Conservation (phyloP, 179 eudicot genomes). For the Silene noctiflora region DNA sequence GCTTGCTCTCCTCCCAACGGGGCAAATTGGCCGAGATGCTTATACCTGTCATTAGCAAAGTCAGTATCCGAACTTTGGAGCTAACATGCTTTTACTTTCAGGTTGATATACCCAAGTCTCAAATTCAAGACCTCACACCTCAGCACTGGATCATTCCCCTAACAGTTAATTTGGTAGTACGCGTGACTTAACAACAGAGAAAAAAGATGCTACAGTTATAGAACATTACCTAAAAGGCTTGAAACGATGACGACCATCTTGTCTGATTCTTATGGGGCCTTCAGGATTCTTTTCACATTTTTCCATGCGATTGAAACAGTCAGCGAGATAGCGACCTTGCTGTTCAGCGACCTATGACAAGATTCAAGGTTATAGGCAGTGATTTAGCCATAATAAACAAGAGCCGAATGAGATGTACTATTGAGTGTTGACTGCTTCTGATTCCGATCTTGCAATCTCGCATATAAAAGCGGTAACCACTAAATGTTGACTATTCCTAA, state of each 20-base stretch:
- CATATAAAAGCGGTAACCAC: too few species aligned
- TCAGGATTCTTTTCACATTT: conserved; percentile 70
- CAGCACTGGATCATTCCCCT: too few species aligned
- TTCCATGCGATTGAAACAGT: conserved; percentile 93
- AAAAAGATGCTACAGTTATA: background rate
- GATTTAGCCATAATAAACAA: background rate
- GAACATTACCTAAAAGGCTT: conserved; percentile 69
- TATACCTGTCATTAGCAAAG: conserved; percentile 44
- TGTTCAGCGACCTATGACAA: conserved; percentile 82
- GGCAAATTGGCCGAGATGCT: conserved; percentile 91
- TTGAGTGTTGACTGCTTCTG: background rate
- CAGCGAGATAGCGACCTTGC: conserved; percentile 83
- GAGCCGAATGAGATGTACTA: background rate
- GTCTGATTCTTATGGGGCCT: conserved; percentile 90
- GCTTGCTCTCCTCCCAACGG: conserved; percentile 98
- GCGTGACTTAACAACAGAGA: background rate
- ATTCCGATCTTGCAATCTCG: too few species aligned
- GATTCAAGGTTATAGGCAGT: background rate
- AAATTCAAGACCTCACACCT: too few species aligned
- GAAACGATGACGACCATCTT: conserved; percentile 84
- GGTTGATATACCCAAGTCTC: too few species aligned
- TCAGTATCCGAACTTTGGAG: background rate
- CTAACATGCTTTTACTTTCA: too few species aligned
- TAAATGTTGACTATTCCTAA: too few species aligned
- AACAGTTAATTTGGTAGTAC: background rate